A percentile compares a stretch with the other conserved stretches of the same genome.
These are phyloP conservation scores for Colletotrichum salicis DNA, from an alignment of 2,329 filamentous ascomycete species.

Conservation along the genomic window DNA sequence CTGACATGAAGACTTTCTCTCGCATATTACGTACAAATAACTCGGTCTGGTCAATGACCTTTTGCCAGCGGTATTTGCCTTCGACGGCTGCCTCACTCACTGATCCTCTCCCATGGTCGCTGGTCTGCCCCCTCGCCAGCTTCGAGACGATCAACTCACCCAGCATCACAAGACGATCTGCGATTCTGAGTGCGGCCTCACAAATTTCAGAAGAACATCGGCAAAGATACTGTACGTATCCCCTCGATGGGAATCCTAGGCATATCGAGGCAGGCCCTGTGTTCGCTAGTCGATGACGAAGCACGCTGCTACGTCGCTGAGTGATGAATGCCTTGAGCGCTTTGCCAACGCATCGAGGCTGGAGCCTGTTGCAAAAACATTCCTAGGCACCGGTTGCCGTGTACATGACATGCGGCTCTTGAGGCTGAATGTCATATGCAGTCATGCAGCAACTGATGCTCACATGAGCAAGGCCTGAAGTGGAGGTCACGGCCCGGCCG, in stretches of 20 bases:
- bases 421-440: neutral
- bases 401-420: neutral
- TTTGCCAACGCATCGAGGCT: neutral
- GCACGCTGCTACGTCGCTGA: neutral
- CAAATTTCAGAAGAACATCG: too few relatives aligned
- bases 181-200: neutral
- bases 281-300: neutral
- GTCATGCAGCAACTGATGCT: neutral
- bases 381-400: neutral
- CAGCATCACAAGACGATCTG: neutral
- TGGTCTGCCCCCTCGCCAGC: neutral
- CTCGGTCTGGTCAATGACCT: neutral
- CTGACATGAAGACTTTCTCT: neutral
- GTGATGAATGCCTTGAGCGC: neutral
- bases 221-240: too few relatives aligned
- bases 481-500: neutral
- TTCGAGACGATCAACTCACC: neutral
- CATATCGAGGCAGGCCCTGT: neutral
- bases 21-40: neutral
- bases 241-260: neutral
- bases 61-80: neutral
- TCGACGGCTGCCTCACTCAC: neutral
- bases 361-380: neutral
- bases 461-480: neutral
- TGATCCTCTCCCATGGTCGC: neutral